A percentile compares a stretch with the other conserved stretches of the same genome.
phyloP scores from a whole-genome alignment of 768 basidiomycete species.

The Rhizopogon salebrosus region DNA sequence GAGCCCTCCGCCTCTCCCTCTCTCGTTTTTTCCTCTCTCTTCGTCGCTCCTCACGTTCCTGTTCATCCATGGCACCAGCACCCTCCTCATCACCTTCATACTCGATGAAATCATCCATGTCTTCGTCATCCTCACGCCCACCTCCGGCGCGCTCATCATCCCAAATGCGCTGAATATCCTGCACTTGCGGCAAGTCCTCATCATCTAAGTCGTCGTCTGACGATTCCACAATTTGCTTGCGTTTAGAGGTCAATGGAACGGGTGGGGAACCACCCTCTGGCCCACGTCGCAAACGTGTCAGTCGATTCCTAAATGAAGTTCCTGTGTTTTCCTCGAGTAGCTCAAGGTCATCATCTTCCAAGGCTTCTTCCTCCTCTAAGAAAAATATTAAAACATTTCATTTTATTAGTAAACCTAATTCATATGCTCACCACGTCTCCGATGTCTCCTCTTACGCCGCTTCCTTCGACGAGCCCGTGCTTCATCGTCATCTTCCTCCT shows the following conservation, averaged over 20 bases:
- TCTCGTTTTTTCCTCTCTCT: conserved; percentile 60
- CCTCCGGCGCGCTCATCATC: conserved; percentile 63
- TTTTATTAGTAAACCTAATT: conserved; percentile 8
- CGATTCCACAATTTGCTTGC: conserved; percentile 57
- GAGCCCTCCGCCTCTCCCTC: conserved; percentile 59
- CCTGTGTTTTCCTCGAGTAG: conserved; percentile 83
- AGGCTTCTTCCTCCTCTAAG: conserved; percentile 54
- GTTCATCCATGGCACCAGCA: conserved; percentile 72
- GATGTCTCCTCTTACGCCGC: conserved; percentile 62
- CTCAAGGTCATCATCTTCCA: conserved; percentile 89
- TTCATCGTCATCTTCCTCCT: conserved; percentile 55
- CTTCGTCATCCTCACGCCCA: conserved; percentile 50
- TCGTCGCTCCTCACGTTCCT: conserved; percentile 69
- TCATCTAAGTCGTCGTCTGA: conserved; percentile 73
- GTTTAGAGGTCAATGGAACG: conserved; percentile 54
- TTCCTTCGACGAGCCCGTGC: conserved; percentile 55
- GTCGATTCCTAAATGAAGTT: conserved; percentile 63
- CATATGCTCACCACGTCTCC: conserved; percentile 39
- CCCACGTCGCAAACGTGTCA: conserved; percentile 73
- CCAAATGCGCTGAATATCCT: conserved; percentile 66
- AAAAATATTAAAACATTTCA: conserved; percentile 8
- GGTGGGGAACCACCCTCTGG: conserved; percentile 69
- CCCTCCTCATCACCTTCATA: conserved; percentile 80
- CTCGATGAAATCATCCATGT: conserved; percentile 72
- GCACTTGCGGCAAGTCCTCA: conserved; percentile 47